These are phyloP conservation scores for Macrophomina pseudophaseolina DNA, from an alignment of 2,329 filamentous ascomycete genomes.

Conservation along the genomic window DNA sequence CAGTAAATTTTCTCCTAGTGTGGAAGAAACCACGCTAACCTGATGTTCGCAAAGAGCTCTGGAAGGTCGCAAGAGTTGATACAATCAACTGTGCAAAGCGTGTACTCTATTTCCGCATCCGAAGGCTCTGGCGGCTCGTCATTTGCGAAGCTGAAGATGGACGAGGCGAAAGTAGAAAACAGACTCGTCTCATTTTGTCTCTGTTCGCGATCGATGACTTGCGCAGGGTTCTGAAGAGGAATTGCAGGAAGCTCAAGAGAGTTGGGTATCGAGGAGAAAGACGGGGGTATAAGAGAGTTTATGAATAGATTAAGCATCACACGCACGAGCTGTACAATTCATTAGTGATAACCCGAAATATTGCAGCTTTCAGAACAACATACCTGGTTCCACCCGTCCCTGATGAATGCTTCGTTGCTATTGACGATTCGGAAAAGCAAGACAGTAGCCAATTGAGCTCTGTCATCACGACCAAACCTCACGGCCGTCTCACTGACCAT, in stretches of 20 bases:
- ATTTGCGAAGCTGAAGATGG: slow-evolving; percentile 97
- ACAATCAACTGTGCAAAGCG: slow-evolving; percentile 91
- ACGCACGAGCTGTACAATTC: slow-evolving; percentile 69
- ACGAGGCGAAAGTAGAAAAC: slow-evolving; percentile 92
- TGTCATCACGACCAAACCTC: slow-evolving; percentile 90
- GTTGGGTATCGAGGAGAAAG: slow-evolving; percentile 69
- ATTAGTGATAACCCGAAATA: slow-evolving; percentile 44
- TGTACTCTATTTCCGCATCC: slow-evolving; percentile 95
- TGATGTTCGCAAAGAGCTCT: slow-evolving; percentile 81
- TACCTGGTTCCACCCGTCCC: slow-evolving; percentile 78
- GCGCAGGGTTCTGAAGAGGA: slow-evolving; percentile 86
- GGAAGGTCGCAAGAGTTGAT: slow-evolving; percentile 87
- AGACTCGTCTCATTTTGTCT: slow-evolving; percentile 81
- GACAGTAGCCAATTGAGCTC: slow-evolving; percentile 89
- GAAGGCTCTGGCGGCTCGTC: slow-evolving; percentile 97
- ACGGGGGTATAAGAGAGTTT: slow-evolving; percentile 88
- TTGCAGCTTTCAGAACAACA: slow-evolving; percentile 40
- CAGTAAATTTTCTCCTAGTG: neutral
- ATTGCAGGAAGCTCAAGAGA: slow-evolving; percentile 77
- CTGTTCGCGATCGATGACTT: slow-evolving; percentile 86
- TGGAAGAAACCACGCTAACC: slow-evolving; percentile 55
- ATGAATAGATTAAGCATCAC: slow-evolving; percentile 96
- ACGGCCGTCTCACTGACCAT: slow-evolving; percentile 99
- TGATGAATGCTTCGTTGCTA: slow-evolving; percentile 79
- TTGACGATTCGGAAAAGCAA: slow-evolving; percentile 93